These are phyloP conservation scores for Stygiomarasmius scandens DNA, from an alignment of 1,284 basidiomycete species.

Conservation along the genomic window DNA sequence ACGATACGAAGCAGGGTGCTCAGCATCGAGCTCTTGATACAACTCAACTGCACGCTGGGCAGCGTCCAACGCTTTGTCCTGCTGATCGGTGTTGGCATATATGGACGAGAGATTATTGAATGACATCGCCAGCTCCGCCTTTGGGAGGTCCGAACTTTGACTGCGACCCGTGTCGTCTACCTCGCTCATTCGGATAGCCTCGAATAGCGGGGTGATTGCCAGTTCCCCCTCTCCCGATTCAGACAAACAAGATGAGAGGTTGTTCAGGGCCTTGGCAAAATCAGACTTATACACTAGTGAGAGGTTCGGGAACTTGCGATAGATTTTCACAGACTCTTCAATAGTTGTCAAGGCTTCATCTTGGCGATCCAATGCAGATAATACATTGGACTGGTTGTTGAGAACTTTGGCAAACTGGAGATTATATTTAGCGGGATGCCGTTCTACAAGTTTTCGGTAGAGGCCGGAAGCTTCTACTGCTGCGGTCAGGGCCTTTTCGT, in stretches of 20 bases:
- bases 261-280: neutral
- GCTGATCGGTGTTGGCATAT: neutral
- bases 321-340: conserved; percentile 1
- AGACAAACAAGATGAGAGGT: neutral
- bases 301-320: neutral
- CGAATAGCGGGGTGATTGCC: neutral
- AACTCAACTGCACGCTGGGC: neutral
- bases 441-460: neutral
- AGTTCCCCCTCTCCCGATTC: neutral
- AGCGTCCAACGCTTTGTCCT: neutral
- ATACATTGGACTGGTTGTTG: neutral
- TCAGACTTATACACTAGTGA: neutral
- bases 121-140: conserved; percentile 5
- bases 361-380: conserved; percentile 1
- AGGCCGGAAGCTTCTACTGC: neutral
- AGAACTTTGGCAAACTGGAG: conserved; percentile 1
- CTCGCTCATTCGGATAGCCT: neutral
- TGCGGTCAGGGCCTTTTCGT: neutral
- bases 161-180: neutral
- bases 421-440: neutral
- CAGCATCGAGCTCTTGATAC: neutral
- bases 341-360: conserved; percentile 1
- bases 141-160: neutral
- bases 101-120: conserved; percentile 6
- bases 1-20: neutral